phyloP scores from a whole-genome alignment of 306 rosid species.

The Echinosophora koreensis region DNA sequence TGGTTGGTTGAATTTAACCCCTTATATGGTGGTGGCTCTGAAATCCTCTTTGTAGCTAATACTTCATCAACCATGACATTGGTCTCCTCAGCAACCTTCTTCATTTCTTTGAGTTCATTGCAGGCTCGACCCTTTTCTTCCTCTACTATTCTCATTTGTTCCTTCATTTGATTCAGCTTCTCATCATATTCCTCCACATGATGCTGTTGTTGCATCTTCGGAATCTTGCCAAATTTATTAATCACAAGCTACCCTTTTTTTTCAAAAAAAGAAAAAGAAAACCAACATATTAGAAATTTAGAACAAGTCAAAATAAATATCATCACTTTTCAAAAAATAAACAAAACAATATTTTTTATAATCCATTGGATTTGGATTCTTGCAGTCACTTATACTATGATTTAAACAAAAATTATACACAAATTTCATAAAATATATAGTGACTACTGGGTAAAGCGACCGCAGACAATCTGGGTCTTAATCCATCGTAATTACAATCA shows the following conservation, averaged over 20 bases:
- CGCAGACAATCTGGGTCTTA: too few species aligned
- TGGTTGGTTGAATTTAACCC: not conserved
- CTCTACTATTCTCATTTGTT: constrained; percentile 45
- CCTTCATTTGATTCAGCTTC: constrained; percentile 29
- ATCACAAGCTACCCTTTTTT: constrained; percentile 14
- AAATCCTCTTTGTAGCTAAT: constrained; percentile 18
- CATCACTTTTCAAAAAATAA: not conserved
- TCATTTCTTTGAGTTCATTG: constrained; percentile 43
- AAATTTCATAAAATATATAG: too few species aligned
- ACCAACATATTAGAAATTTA: too few species aligned
- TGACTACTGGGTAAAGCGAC: too few species aligned
- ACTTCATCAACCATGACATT: constrained; percentile 47
- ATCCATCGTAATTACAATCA: not conserved
- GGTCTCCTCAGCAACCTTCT: constrained; percentile 30
- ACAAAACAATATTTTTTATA: not conserved
- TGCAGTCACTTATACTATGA: too few species aligned
- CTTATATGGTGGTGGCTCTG: constrained; percentile 29
- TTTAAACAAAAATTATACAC: too few species aligned
- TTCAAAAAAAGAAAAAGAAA: too few species aligned
- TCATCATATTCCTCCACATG: constrained; percentile 27
- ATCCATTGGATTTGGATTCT: too few species aligned
- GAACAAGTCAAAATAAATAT: constrained; percentile 14
- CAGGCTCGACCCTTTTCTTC: constrained; percentile 52
- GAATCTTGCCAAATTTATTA: constrained; percentile 15
- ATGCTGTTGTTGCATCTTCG: constrained; percentile 42